Evolutionary conservation across 108 stramenopile species (phyloP), one percentile per base, ranked within the genome.

Genomic region (Fistulifera pelliculosa): DNA sequence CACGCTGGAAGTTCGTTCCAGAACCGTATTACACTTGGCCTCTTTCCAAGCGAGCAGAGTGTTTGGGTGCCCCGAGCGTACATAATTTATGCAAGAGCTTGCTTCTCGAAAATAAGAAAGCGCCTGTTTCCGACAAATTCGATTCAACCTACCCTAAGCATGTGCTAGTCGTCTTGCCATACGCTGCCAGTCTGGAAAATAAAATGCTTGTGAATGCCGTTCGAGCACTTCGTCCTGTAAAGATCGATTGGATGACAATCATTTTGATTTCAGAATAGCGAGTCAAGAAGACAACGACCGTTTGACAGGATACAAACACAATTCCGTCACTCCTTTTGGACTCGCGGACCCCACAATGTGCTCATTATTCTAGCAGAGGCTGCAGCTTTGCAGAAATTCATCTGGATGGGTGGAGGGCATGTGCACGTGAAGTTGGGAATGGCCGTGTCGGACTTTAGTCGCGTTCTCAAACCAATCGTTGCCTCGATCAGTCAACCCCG

Each of bases 391-490:
- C 56, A 28, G 14, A 47, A 60, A 39, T 68, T 64, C 41, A 88
- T 88, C 66, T 75, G 85, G 58, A 85, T 77, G 78, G 85, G 87
- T 69, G 91, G 91, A 49, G 86, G 91, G 0, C 85, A 85, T 45
- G 72, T 78, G 13, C 79, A 88, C 73, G 70, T 81, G 60, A 93
- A 93, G 57, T 53, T 93, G 49, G 78, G 87, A 6, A 70, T 93
- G 68, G 65, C 81, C 0, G 77, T 81, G 2, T 56, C 66, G 0
- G 91, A 93, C 12, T 93, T 88, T 57, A 44, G 70, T 10, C 22
- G 27, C 16, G 69, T 61, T 54, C 74, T 38, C 49, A 55, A 47
- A 45, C 73, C 52, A 10, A 11, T 45, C 6, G 59, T 67, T 28
- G 66, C 59, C 12, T 44, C 52, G 38, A 58, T 67, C 19, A 60